These are phyloP conservation scores for Thecaphora thlaspeos DNA, from an alignment of 1,284 basidiomycete species.

Conservation along the genomic window DNA sequence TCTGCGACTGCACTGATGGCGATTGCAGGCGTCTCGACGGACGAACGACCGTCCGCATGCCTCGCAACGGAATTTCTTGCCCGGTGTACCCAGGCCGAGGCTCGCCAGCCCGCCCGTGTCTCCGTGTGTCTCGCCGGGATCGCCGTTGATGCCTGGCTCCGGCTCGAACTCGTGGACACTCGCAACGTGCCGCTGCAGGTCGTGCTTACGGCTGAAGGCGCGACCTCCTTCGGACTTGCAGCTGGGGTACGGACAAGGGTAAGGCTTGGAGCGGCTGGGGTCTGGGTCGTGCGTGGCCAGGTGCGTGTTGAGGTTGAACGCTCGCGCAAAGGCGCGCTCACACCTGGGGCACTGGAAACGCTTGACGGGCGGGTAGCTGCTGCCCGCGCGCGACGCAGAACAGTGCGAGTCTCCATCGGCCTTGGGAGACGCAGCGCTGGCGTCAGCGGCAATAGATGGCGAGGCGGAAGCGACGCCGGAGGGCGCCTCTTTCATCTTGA, in stretches of 20 bases:
- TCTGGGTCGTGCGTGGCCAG: constrained; percentile 80
- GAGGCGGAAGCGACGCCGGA: neutral
- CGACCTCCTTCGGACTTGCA: constrained; percentile 66
- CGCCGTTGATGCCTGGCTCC: constrained; percentile 42
- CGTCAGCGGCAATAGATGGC: neutral
- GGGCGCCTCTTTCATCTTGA: neutral
- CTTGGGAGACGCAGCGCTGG: constrained; percentile 5
- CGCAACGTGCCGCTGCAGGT: constrained; percentile 77
- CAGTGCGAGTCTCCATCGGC: constrained; percentile 2
- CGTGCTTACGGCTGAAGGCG: constrained; percentile 85
- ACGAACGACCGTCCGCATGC: constrained; percentile 49
- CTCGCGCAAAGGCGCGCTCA: constrained; percentile 74
- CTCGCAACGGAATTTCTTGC: constrained; percentile 53
- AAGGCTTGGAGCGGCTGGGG: constrained; percentile 73
- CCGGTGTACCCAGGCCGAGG: constrained; percentile 47
- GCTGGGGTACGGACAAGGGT: constrained; percentile 73
- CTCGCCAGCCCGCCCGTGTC: constrained; percentile 42
- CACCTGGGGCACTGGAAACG: constrained; percentile 52
- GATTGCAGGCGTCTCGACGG: constrained; percentile 47
- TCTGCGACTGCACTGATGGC: constrained; percentile 42
- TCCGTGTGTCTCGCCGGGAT: constrained; percentile 36
- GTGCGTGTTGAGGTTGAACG: constrained; percentile 86
- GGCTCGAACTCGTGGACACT: constrained; percentile 68
- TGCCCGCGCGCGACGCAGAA: neutral
- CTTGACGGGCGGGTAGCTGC: constrained; percentile 26